Evolutionary conservation across 2,329 filamentous ascomycete species (phyloP).

Genomic region (Colletotrichum orchidophilum): DNA sequence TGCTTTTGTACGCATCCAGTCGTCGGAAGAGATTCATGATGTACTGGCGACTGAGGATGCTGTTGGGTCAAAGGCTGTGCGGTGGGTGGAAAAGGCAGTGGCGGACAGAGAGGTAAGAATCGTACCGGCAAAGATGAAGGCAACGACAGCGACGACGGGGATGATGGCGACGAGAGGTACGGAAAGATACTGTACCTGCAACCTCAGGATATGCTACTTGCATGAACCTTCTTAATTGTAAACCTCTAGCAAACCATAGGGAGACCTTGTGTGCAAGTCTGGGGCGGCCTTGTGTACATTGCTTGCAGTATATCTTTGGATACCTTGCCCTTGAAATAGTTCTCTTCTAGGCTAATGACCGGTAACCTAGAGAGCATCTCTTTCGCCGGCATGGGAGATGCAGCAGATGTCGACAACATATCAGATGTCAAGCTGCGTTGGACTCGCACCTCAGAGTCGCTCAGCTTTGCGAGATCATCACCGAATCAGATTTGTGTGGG

Average conservation of each 20-base stretch:
- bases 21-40: too few relatives aligned
- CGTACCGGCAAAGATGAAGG: background rate
- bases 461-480: background rate
- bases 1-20: too few relatives aligned
- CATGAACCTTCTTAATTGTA: background rate
- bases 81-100: too few relatives aligned
- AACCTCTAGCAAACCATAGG: background rate
- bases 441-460: background rate
- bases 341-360: background rate
- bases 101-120: background rate
- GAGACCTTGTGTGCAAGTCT: background rate
- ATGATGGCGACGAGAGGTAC: background rate
- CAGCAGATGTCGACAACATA: background rate
- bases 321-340: background rate
- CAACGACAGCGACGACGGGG: background rate
- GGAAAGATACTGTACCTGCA: background rate
- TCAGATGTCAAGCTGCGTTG: background rate
- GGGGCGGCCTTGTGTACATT: background rate
- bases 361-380: background rate
- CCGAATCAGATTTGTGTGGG: background rate
- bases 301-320: background rate
- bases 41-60: too few relatives aligned
- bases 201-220: background rate
- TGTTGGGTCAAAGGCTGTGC: too few relatives aligned
- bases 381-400: background rate